Conservation (phyloP, 352 stramenopile species). For the Globisporangium canariense region DNA sequence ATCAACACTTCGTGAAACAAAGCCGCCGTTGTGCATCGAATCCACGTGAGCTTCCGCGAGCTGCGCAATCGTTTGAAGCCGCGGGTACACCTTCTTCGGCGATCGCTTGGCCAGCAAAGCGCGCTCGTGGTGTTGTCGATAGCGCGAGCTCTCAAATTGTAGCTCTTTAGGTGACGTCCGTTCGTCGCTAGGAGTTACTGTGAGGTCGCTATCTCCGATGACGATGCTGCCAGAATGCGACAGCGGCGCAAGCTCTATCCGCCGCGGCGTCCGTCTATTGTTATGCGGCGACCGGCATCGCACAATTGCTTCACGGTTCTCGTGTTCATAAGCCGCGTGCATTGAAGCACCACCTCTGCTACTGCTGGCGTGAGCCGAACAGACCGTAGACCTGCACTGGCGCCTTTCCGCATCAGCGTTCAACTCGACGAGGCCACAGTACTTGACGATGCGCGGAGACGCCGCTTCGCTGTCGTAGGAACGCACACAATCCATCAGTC, state of each 20-base stretch:
- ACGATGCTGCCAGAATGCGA: not conserved
- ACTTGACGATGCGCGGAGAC: not conserved
- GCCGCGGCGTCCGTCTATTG: not conserved
- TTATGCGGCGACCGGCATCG: constrained; percentile 7
- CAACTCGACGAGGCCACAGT: not conserved
- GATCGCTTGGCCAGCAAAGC: not conserved
- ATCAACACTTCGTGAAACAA: constrained; percentile 38
- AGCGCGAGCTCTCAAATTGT: not conserved
- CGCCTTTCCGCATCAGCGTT: not conserved
- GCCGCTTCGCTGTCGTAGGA: not conserved
- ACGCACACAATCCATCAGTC: not conserved
- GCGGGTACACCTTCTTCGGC: constrained; percentile 14
- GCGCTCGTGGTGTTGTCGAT: no score
- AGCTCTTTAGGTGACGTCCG: not conserved
- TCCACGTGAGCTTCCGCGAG: constrained; percentile 37
- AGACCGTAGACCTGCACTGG: not conserved
- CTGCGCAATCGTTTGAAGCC: constrained; percentile 45
- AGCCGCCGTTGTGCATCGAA: constrained; percentile 35
- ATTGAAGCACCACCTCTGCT: not conserved
- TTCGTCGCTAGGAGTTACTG: not conserved
- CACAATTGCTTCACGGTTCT: not conserved
- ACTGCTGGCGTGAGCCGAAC: not conserved
- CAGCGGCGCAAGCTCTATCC: constrained; percentile 14
- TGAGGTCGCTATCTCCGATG: not conserved
- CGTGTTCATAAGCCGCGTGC: not conserved